phyloP scores from a whole-genome alignment of 257 asterid species.

The Linaria vulgaris region DNA sequence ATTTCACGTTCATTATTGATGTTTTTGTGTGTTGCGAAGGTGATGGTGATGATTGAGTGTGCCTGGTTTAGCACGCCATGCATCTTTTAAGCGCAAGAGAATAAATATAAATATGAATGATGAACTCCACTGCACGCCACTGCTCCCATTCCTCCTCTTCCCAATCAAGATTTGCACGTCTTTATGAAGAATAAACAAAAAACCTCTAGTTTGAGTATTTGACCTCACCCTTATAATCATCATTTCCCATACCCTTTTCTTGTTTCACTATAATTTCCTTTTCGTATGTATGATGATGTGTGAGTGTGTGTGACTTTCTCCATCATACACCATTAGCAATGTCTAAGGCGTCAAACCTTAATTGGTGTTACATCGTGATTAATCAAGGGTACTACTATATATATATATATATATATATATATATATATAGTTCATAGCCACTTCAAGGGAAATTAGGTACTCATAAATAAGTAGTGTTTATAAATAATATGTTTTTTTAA shows the following conservation, averaged over 20 bases:
- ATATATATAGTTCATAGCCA: too few species aligned
- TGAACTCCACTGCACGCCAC: conserved; percentile 53
- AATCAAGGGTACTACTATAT: too few species aligned
- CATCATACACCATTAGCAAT: background rate
- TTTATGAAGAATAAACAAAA: conserved; percentile 24
- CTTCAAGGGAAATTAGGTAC: too few species aligned
- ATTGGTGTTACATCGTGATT: too few species aligned
- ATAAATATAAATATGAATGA: conserved; percentile 44
- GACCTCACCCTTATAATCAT: conserved; percentile 31
- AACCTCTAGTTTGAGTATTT: conserved; percentile 27
- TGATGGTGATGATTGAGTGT: conserved; percentile 57
- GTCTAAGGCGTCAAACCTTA: conserved; percentile 14
- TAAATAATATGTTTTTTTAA: too few species aligned
- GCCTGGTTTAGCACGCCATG: conserved; percentile 48
- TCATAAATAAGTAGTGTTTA: too few species aligned
- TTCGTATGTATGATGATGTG: background rate
- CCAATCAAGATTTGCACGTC: conserved; percentile 43
- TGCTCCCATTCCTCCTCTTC: conserved; percentile 20
- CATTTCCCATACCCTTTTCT: conserved; percentile 24
- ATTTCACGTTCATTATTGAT: too few species aligned
- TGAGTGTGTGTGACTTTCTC: too few species aligned
- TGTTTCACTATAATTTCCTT: background rate
- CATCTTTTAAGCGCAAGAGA: conserved; percentile 33
- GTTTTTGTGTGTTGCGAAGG: conserved; percentile 34
- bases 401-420: too few species aligned